phyloP scores from a whole-genome alignment of 1,284 basidiomycete genomes.

The Earliella scabrosa region DNA sequence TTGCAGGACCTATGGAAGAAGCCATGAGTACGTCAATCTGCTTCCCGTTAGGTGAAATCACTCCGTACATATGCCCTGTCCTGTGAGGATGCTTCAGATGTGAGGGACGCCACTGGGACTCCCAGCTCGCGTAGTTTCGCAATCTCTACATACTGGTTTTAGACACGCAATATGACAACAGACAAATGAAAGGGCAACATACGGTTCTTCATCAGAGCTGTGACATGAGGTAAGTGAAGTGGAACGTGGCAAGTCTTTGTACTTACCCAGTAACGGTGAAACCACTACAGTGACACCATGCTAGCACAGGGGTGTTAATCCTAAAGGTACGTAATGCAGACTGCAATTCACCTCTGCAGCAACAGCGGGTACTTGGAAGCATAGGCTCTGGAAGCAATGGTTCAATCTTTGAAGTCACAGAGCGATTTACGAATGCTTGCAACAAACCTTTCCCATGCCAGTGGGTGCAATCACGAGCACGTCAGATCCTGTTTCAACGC shows the following conservation, averaged over 20 bases:
- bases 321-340: too few relatives aligned
- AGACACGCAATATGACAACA: neutral
- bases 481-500: slow-evolving; percentile 53
- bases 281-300: slow-evolving; percentile 80
- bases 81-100: slow-evolving; percentile 61
- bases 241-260: neutral
- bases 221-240: neutral
- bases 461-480: slow-evolving; percentile 87
- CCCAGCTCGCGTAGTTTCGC: slow-evolving; percentile 57
- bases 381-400: slow-evolving; percentile 84
- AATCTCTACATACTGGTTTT: slow-evolving; percentile 62
- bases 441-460: slow-evolving; percentile 82
- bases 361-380: slow-evolving; percentile 87
- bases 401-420: too few relatives aligned
- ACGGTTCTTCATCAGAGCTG: slow-evolving; percentile 88
- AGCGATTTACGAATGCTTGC: too few relatives aligned
- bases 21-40: neutral
- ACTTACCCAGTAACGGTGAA: slow-evolving; percentile 75
- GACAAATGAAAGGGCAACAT: slow-evolving; percentile 21
- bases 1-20: slow-evolving; percentile 54
- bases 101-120: slow-evolving; percentile 65
- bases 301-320: slow-evolving; percentile 38
- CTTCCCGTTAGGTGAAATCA: neutral
- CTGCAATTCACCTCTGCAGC: slow-evolving; percentile 53
- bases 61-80: slow-evolving; percentile 48